phyloP scores from a whole-genome alignment of 2,329 filamentous ascomycete genomes.

The Fusarium virguliforme region DNA sequence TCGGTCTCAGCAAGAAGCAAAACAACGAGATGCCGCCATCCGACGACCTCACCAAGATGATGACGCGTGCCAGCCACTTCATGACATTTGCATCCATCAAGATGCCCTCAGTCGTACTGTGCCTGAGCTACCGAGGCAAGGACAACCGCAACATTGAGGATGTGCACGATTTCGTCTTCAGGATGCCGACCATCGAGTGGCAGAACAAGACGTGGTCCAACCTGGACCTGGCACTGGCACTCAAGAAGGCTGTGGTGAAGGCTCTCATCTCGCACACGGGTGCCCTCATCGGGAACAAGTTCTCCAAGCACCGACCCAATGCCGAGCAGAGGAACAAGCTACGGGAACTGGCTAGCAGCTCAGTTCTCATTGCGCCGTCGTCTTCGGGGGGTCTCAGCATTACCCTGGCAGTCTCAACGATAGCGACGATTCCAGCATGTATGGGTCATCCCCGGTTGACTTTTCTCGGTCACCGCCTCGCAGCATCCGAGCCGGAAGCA shows the following conservation, averaged over 20 bases:
- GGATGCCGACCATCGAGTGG: conserved; percentile 93
- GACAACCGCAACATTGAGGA: conserved; percentile 96
- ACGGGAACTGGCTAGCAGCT: conserved; percentile 86
- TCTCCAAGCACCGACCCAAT: conserved; percentile 88
- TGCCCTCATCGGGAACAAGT: conserved; percentile 97
- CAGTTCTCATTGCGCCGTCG: conserved; percentile 72
- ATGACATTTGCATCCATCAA: conserved; percentile 98
- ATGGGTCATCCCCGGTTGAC: conserved; percentile 69
- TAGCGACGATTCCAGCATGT: conserved; percentile 72
- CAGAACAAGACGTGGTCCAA: conserved; percentile 99
- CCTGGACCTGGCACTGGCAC: conserved; percentile 89
- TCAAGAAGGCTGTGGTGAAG: conserved; percentile 95
- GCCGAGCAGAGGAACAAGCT: conserved; percentile 84
- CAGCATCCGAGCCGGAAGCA: conserved; percentile 65
- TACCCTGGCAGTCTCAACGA: conserved; percentile 64
- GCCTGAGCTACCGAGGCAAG: conserved; percentile 96
- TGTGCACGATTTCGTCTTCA: conserved; percentile 97
- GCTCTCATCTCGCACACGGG: conserved; percentile 96
- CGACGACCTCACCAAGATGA: conserved; percentile 97
- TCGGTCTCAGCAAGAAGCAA: conserved; percentile 68
- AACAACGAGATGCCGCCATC: conserved; percentile 74
- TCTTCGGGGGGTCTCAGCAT: conserved; percentile 58
- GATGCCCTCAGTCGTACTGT: conserved; percentile 94
- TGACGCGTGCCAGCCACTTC: conserved; percentile 93
- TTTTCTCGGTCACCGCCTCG: conserved; percentile 73